phyloP scores from a whole-genome alignment of 768 basidiomycete genomes.

The Hypholoma fasciculare region DNA sequence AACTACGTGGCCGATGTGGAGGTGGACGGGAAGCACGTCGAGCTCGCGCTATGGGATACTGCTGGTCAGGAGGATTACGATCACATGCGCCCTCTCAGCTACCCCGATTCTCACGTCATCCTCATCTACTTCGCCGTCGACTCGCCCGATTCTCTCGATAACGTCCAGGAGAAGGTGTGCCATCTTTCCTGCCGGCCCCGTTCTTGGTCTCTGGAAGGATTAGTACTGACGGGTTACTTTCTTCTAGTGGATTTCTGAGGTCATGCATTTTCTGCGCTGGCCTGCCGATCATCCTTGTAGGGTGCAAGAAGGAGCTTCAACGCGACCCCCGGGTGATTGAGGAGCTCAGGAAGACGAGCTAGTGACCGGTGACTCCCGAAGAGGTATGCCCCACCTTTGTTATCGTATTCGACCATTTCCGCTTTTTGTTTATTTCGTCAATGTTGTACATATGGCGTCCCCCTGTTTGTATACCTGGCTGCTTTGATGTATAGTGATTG shows the following conservation, averaged over 20 bases:
- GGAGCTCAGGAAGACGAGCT: slow-evolving; percentile 90
- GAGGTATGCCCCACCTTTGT: slow-evolving; percentile 54
- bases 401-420: not conserved
- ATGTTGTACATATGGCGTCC: not conserved
- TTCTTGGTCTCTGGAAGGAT: not conserved
- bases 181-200: not conserved
- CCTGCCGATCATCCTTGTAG: slow-evolving; percentile 95
- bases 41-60: slow-evolving; percentile 99
- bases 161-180: slow-evolving; percentile 98
- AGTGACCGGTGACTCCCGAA: slow-evolving; percentile 91
- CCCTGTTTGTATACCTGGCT: not conserved
- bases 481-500: not conserved
- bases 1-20: slow-evolving; percentile 99
- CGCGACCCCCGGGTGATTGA: slow-evolving; percentile 92
- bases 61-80: slow-evolving; percentile 99
- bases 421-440: not conserved
- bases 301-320: slow-evolving; percentile 98
- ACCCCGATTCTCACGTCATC: slow-evolving; percentile 99
- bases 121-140: slow-evolving; percentile 99
- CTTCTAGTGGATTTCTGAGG: slow-evolving; percentile 94
- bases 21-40: slow-evolving; percentile 97
- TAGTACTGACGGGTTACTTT: slow-evolving; percentile 9
- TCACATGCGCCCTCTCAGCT: slow-evolving; percentile 94
- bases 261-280: slow-evolving; percentile 96
- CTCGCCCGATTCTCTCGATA: slow-evolving; percentile 96